These are phyloP conservation scores for Afroboletus lepidellus DNA, from an alignment of 1,284 basidiomycete genomes.

Conservation along the genomic window DNA sequence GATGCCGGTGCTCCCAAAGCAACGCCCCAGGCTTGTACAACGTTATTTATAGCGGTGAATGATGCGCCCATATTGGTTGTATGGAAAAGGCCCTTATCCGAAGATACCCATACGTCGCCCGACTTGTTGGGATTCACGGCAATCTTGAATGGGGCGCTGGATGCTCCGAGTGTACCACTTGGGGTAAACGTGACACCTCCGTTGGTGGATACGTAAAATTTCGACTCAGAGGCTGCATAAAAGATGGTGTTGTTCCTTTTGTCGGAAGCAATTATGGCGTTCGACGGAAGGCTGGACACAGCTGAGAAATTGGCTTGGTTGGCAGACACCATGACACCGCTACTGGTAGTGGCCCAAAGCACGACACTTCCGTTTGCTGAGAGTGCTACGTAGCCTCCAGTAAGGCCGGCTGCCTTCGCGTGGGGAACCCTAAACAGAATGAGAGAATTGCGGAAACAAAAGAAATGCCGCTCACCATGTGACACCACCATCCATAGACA, in stretches of 20 bases:
- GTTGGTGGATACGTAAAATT: conserved; percentile 10
- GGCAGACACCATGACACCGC: conserved; percentile 13
- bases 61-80: not conserved
- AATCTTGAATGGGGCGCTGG: conserved; percentile 10
- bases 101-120: conserved; percentile 14
- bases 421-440: conserved; percentile 3
- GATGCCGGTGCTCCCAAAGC: conserved; percentile 4
- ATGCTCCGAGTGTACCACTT: conserved; percentile 1
- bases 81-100: conserved; percentile 12
- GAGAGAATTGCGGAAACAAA: not conserved
- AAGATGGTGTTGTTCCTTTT: conserved; percentile 9
- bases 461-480: conserved; percentile 2
- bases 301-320: conserved; percentile 5
- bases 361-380: conserved; percentile 9
- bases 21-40: conserved; percentile 10
- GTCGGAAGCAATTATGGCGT: conserved; percentile 12
- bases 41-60: not conserved
- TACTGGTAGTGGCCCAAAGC: conserved; percentile 4
- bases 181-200: conserved; percentile 4
- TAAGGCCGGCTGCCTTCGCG: conserved; percentile 7
- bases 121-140: conserved; percentile 2
- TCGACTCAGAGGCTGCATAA: conserved; percentile 10
- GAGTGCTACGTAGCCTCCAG: conserved; percentile 7
- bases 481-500: conserved; percentile 10
- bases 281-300: conserved; percentile 6